Evolutionary conservation across 805 yeast species (phyloP), one percentile per base, ranked within the genome.

Genomic region (Lipomyces yamanashiensis): DNA sequence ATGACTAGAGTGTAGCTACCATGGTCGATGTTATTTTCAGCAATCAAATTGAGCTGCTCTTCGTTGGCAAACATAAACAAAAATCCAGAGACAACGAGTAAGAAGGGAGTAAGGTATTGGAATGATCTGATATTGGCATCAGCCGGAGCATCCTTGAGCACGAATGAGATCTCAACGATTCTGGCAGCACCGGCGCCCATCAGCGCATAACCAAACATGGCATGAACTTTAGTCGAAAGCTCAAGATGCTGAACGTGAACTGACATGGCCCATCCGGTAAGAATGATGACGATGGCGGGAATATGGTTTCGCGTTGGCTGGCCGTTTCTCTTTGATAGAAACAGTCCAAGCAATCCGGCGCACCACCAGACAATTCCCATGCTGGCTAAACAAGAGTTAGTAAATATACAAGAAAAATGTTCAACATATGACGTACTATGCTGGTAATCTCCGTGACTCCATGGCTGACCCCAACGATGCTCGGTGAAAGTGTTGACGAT

Each of bases 361-460:
- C 90, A 85, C 96, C 97, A 92, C 96, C 98, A 93, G 37, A 93
- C 82, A 61, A 93, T 89, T 0, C 98, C 98, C 97, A 93, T 91
- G 21, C 95, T 85, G 0, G 98, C 92, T 58, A 53, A 9, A 61
- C 33, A 34, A 2, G n/a, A 21, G 59, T 59, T 28, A 59, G 59
- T 39, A 54, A 12, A 40, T 15, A 44, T 47, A 44, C 21, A 13
- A 19, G 9, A 21, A 19, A 28, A 19, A n/a, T 6, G 43, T n/a
- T 19, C 4, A 50, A 13, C 2, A 33, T 8, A 2, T 41, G 19
- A 44, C 62, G 23, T 58, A 52, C 62, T 67, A 44, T 67, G 70
- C 78, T 92, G 97, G 74, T 88, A 90, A 75, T 92, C 98, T 9
- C 96, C 95, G 80, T 89, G 96, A 49, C 84, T 82, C 98, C 98